Evolutionary conservation across 371 early-diverging fungal genomes (phyloP), one percentile per base, ranked within the genome.

Genomic region (Blakeslea trispora): DNA sequence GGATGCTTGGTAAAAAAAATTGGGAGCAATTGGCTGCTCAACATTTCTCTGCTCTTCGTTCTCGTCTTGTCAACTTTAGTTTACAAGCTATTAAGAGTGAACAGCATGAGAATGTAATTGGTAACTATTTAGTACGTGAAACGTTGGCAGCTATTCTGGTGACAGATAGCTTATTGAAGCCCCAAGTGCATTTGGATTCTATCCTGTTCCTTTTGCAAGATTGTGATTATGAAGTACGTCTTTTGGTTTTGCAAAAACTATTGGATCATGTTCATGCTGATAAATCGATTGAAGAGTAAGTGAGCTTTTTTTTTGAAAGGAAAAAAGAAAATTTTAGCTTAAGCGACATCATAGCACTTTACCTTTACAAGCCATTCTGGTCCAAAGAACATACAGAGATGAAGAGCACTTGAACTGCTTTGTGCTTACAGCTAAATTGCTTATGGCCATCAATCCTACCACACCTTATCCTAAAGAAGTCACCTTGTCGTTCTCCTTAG

Each of bases 171-270:
- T 61, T 83, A 42, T 67, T 62, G 15, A 50, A 64, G 10, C 37
- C 55, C 0, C 18, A 53, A 18, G 54, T 43, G 5, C 48, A 53
- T 1, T 17, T 71, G n/a, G 45, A 55, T n/a, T 55, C 49, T 39
- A 28, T 71, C 11, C 24, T 71, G 18, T 64, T 50, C 42, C 53
- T 77, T n/a, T 23, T 77, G 24, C 54, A 62, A 43, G 74, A 74
- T 28, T 58, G 51, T 13, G 77, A 77, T 41, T 87, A 89, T 56
- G 89, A 89, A 61, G 82, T 87, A 5, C 81, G 87, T 10, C 61
- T 85, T 10, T 62, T 74, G 13, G 71, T 81, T 3, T 59, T 82
- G 21, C 69, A 81, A 51, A 72, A 74, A 15, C 65, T 82, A 5
- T 28, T 62, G 10, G 41, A 40, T 5, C 57, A 66, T 35, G 60